Base-by-base conservation (phyloP, 192 early-diverging fungal species). In the Linnemannia schmuckeri region DNA sequence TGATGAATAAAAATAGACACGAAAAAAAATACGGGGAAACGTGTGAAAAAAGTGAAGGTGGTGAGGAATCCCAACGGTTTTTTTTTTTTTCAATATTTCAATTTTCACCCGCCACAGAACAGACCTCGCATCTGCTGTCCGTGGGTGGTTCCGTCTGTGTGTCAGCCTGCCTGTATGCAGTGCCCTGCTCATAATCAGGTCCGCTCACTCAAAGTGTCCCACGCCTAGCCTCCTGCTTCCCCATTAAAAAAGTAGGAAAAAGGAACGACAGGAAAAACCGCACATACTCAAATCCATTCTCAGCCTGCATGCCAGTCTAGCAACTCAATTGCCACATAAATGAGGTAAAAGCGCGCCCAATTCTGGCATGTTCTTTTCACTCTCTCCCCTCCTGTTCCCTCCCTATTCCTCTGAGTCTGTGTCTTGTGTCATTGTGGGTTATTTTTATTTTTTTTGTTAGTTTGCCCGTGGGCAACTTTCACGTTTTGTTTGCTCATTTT, bases 381-480 rank as follows among this genome's bases (percentile, higher is more conserved):
- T 30, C 57, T 61, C 27, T 30, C 54, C 1, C 20, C 6, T 55
- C 54, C 22, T 57, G 20, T n/a, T 57, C 22, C 6, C 55, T 18
- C 20, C 49, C 8, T 57, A 0, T 27, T n/a, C 22, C n/a, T 57
- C 44, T 46, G 44, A 12, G 44, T 46, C 44, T 46, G 44, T 46
- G 44, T 46, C 44, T 46, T 37, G 37, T 37, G 0, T 30, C 24
- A 30, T 33, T 10, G 30, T 33, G 49, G 49, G 15, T 57, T 66
- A 66, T 66, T 66, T 66, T 66, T 66, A 33, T 66, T 33, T 30
- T 3, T 30, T 15, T 10, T 24, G 33, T 66, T 33, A 0, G 61
- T 66, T 66, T 78, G 33, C 61, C 77, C 68, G 77, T 47, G 42
- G 66, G 68, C 68, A 78, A 44, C 66, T 37, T 57, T 76, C 74